A percentile compares a stretch with the other conserved stretches of the same genome.
phyloP scores from a whole-genome alignment of 495 filamentous ascomycete genomes.

The Tuber aestivum region DNA sequence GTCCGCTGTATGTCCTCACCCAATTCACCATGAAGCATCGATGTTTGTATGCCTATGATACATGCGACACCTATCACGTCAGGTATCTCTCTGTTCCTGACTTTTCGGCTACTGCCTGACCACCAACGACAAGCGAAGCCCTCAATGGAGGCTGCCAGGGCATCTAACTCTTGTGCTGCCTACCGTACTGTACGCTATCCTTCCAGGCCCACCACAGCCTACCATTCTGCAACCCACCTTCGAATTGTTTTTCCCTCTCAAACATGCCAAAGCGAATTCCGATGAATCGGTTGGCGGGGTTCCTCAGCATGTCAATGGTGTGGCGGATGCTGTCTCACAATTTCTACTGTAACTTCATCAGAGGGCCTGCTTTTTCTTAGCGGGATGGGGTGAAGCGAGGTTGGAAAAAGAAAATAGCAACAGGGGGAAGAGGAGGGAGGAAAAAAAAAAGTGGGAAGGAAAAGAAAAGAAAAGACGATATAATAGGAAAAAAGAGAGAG shows the following conservation, averaged over 20 bases:
- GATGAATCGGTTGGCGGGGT: constrained; percentile 43
- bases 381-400: constrained; percentile 33
- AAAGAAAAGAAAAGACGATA: not conserved
- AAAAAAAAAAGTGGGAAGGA: not conserved
- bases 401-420: not conserved
- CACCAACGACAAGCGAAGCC: constrained; percentile 17
- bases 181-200: no score
- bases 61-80: constrained; percentile 39
- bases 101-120: constrained; percentile 29
- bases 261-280: constrained; percentile 37
- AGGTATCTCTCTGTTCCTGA: constrained; percentile 23
- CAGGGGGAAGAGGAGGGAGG: not conserved
- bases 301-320: constrained; percentile 39
- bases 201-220: constrained; percentile 10
- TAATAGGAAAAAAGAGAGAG: not conserved
- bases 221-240: constrained; percentile 32
- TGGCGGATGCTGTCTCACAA: constrained; percentile 38
- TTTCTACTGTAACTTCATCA: constrained; percentile 35
- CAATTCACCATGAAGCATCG: constrained; percentile 15
- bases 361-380: constrained; percentile 33
- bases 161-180: not conserved
- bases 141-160: not conserved
- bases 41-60: constrained; percentile 31
- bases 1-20: constrained; percentile 19
- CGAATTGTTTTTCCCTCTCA: constrained; percentile 29